Base-by-base conservation (phyloP, 2,329 filamentous ascomycete genomes). In the Cadophora luteo-olivacea region DNA sequence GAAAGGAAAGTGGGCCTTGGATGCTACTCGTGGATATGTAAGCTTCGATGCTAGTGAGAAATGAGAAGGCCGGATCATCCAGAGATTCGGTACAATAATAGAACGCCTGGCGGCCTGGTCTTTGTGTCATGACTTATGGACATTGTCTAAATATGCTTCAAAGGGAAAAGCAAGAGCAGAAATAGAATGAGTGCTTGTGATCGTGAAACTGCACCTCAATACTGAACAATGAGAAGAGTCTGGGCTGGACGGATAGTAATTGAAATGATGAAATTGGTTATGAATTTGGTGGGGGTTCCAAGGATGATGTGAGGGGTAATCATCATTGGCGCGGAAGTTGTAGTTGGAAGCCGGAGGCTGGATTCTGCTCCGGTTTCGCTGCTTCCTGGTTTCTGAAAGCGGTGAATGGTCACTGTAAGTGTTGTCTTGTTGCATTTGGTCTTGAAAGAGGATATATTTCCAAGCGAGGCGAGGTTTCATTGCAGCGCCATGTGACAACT, bases 251-350 rank as follows among this genome's bases (percentile, higher is more conserved):
- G 32, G n/a, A 8, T 1, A 24, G 22, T 19, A 11, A 38, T 16
- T 22, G n/a, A 38, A 38, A 24, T 58, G 33, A 24, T 38, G 32
- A 11, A 32, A 54, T 54, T 29, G 33, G 9, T 6, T 11, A 36
- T 6, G 16, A 19, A 49, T 22, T 58, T 58, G 55, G 54, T 57
- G 54, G 54, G 29, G 55, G 32, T 24, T 24, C 32, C 55, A 58
- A 38, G 55, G 32, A 58, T 60, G 12, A 24, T 22, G 57, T 16
- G 57, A 60, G 32, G 55, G 55, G 55, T 24, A 38, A 38, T 58
- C 33, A 33, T 58, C 55, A 58, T 58, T 58, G 55, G 55, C 33
- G 32, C 55, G 33, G 29, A 58, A 36, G n/a, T 8, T 38, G 55
- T 16, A 58, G 33, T 11, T 38, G 12, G 32, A 38, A 55, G 52